Percentiles rank a stretch among this genome's conserved stretches.
Evolutionary conservation across 2,329 filamentous ascomycete species (phyloP).

Genomic region (Fusarium sp.): DNA sequence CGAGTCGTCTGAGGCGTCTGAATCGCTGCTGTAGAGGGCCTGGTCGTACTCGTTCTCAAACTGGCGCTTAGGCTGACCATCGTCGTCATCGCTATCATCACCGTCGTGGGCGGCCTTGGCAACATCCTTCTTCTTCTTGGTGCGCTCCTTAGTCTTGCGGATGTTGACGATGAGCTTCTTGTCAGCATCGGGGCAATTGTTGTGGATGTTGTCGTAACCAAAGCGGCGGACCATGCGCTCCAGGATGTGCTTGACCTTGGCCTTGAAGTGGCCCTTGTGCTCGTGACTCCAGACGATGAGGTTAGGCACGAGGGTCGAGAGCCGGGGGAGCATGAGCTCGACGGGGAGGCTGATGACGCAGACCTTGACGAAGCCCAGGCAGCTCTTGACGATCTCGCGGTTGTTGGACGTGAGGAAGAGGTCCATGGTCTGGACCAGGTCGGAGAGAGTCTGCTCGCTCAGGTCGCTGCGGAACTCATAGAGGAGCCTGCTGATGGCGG

Average conservation of each 20-base stretch:
- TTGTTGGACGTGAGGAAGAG: conserved; percentile 97
- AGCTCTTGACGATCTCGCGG: conserved; percentile 93
- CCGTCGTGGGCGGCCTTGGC: conserved; percentile 67
- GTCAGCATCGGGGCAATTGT: conserved; percentile 85
- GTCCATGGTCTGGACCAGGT: conserved; percentile 94
- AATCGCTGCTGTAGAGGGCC: conserved; percentile 88
- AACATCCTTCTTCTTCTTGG: conserved; percentile 87
- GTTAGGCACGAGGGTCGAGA: conserved; percentile 85
- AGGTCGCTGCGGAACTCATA: conserved; percentile 87
- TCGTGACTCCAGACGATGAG: conserved; percentile 97
- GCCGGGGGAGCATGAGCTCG: conserved; percentile 80
- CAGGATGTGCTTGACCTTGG: conserved; percentile 97
- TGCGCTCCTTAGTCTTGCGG: conserved; percentile 91
- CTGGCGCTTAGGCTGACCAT: conserved; percentile 62
- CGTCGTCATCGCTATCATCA: conserved; percentile 67
- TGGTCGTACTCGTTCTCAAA: conserved; percentile 97
- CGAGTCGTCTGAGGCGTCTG: conserved; percentile 62
- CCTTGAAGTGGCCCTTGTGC: conserved; percentile 96
- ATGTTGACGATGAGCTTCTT: conserved; percentile 94
- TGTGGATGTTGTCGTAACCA: conserved; percentile 83
- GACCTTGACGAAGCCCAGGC: conserved; percentile 96
- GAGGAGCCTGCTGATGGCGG: conserved; percentile 90
- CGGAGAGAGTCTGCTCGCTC: conserved; percentile 76
- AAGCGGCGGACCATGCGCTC: conserved; percentile 95
- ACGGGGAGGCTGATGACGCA: conserved; percentile 88